phyloP scores from a whole-genome alignment of 805 yeast species.

The Candida boleticola region DNA sequence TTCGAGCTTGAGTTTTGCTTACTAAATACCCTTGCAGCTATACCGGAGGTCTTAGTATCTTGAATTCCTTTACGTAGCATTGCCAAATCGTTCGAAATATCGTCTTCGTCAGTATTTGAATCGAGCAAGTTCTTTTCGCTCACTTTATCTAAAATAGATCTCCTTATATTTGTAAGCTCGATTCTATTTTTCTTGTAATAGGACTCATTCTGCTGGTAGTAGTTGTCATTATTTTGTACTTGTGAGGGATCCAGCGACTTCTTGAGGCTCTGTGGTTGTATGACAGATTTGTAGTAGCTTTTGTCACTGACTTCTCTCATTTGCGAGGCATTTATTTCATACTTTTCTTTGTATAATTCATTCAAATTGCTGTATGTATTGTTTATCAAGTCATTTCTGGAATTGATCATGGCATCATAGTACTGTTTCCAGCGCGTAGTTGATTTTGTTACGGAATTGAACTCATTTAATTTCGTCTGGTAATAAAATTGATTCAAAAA shows the following conservation, averaged over 20 bases:
- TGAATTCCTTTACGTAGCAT: conserved; percentile 12
- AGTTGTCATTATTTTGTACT: conserved; percentile 20
- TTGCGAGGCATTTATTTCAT: conserved; percentile 19
- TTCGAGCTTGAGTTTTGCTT: conserved; percentile 4
- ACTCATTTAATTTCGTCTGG: conserved; percentile 22
- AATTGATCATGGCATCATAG: conserved; percentile 19
- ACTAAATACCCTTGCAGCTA: not conserved
- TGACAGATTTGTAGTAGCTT: conserved; percentile 27
- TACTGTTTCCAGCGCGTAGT: conserved; percentile 36
- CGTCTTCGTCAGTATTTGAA: conserved; percentile 11
- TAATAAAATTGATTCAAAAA: conserved; percentile 28
- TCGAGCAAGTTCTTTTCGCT: conserved; percentile 8
- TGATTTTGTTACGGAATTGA: conserved; percentile 20
- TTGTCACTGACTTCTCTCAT: conserved; percentile 9
- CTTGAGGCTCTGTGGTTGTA: conserved; percentile 16
- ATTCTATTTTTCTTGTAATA: conserved; percentile 27
- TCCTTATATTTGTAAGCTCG: conserved; percentile 31
- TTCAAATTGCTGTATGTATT: conserved; percentile 26
- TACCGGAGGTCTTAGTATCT: not conserved
- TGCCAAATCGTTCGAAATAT: conserved; percentile 24
- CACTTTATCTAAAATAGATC: conserved; percentile 9
- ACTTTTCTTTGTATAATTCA: conserved; percentile 28
- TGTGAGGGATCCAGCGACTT: conserved; percentile 8
- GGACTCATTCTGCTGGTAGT: conserved; percentile 19
- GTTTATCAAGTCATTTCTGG: conserved; percentile 23